phyloP scores from a whole-genome alignment of 495 filamentous ascomycete genomes.

The Trichocladium uniseriatum region DNA sequence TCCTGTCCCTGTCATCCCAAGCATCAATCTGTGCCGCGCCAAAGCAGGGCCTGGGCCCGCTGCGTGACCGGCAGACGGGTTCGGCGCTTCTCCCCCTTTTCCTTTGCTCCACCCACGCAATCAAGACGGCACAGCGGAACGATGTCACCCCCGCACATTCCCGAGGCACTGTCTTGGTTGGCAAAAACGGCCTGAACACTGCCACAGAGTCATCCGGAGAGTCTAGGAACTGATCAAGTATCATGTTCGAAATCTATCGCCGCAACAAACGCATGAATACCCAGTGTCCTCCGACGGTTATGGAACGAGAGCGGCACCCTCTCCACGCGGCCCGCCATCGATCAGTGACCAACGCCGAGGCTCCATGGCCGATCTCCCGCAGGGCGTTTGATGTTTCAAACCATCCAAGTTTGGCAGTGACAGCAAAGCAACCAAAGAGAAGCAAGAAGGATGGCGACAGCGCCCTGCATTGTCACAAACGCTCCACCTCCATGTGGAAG shows the following conservation, averaged over 20 bases:
- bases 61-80: neutral
- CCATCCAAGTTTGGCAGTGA: no score
- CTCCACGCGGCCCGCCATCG: no score
- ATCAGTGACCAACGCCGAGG: conserved; percentile 1
- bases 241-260: no score
- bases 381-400: neutral
- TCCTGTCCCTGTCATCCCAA: neutral
- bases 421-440: neutral
- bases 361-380: conserved; percentile 5
- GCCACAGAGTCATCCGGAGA: no score
- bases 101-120: neutral
- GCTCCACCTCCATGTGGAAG: no score
- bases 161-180: no score
- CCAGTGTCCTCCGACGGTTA: no score
- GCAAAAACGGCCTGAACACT: neutral
- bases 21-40: neutral
- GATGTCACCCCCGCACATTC: no score
- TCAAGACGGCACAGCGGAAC: neutral
- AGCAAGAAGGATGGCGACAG: neutral
- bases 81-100: no score
- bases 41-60: neutral
- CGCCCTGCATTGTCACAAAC: neutral
- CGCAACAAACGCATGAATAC: no score
- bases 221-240: no score
- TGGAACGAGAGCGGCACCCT: no score